A percentile compares a stretch with the other conserved stretches of the same genome.
phyloP scores from a whole-genome alignment of 2,329 filamentous ascomycete species.

The Cordyceps fumosorosea region DNA sequence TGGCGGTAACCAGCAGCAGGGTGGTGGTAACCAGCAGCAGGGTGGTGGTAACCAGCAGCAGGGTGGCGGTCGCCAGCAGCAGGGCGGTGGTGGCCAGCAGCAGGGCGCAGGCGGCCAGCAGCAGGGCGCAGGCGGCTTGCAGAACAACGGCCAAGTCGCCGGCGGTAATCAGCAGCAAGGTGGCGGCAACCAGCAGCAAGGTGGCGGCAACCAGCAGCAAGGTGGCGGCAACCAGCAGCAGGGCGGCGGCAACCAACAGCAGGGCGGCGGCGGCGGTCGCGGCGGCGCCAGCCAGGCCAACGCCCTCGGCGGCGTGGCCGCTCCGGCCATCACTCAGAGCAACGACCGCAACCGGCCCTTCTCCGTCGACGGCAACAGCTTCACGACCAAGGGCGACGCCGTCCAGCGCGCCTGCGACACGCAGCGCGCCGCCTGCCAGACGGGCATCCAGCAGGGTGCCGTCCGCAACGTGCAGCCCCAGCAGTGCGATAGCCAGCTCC shows the following conservation, averaged over 20 bases:
- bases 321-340: constrained; percentile 43
- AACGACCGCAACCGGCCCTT: constrained; percentile 47
- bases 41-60: constrained; percentile 1
- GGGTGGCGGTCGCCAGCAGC: constrained; percentile 10
- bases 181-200: background rate
- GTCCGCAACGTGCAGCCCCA: constrained; percentile 31
- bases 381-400: constrained; percentile 49
- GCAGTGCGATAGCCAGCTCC: constrained; percentile 52
- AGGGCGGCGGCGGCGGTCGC: constrained; percentile 12
- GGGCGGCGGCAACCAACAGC: background rate
- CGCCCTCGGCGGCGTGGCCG: constrained; percentile 45
- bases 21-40: constrained; percentile 2
- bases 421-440: constrained; percentile 54
- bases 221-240: background rate
- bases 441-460: constrained; percentile 47
- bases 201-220: background rate
- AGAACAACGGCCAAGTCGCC: constrained; percentile 11
- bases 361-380: constrained; percentile 49
- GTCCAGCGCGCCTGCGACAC: constrained; percentile 56
- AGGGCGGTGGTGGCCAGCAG: too few relatives aligned
- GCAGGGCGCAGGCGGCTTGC: constrained; percentile 8
- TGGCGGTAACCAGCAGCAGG: background rate
- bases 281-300: constrained; percentile 23
- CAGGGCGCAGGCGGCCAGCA: too few relatives aligned
- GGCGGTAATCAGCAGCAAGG: too few relatives aligned